A percentile compares a stretch with the other conserved stretches of the same genome.
Conservation (phyloP, 225 moss, liverwort and hornwort species). For the Antitrichia curtipendula region DNA sequence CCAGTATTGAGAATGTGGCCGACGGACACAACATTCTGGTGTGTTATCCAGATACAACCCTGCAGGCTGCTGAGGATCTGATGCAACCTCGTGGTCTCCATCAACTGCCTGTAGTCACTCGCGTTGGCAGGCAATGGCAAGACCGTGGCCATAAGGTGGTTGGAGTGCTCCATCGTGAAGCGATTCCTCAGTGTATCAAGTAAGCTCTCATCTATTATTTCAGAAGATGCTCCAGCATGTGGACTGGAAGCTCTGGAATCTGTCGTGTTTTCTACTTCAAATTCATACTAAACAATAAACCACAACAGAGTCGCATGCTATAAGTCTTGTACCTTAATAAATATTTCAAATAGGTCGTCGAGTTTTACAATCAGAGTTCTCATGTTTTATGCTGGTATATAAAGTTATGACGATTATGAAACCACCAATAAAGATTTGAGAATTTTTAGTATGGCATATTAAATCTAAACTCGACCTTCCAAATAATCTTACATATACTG, state of each 20-base stretch:
- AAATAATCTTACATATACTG: background rate
- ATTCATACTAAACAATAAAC: background rate
- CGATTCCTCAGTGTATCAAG: constrained; percentile 27
- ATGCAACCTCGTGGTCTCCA: constrained; percentile 39
- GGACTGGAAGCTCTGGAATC: background rate
- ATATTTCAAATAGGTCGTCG: background rate
- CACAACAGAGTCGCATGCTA: background rate
- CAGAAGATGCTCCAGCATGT: background rate
- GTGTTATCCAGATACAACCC: constrained; percentile 32
- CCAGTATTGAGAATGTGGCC: constrained; percentile 21
- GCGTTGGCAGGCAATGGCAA: constrained; percentile 41
- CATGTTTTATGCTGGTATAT: background rate
- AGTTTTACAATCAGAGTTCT: background rate
- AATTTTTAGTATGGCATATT: background rate
- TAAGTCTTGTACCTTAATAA: background rate
- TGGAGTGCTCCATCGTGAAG: constrained; percentile 35
- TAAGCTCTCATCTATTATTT: background rate
- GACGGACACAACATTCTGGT: constrained; percentile 28
- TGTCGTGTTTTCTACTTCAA: background rate
- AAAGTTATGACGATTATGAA: background rate
- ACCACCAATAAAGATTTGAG: background rate
- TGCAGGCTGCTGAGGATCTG: constrained; percentile 33
- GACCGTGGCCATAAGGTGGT: constrained; percentile 32
- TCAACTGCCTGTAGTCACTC: constrained; percentile 49
- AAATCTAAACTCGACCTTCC: background rate